A percentile compares a stretch with the other conserved stretches of the same genome.
These are phyloP conservation scores for Carpinus fangiana DNA, from an alignment of 306 rosid species.

Conservation along the genomic window DNA sequence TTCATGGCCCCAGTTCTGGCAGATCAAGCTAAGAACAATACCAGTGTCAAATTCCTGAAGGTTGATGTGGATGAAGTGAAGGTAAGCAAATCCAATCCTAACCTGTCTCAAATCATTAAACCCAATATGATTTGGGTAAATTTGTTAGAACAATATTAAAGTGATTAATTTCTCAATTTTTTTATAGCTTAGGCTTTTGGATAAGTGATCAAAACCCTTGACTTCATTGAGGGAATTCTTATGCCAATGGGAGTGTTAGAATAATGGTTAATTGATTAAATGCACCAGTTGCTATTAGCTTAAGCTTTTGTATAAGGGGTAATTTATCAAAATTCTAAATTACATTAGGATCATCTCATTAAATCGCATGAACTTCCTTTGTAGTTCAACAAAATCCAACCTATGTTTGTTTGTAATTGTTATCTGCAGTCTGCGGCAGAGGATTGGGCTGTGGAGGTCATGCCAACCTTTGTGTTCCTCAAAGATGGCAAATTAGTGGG, in stretches of 20 bases:
- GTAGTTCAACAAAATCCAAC: too few species aligned
- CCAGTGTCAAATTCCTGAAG: constrained; percentile 60
- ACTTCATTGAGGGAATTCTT: too few species aligned
- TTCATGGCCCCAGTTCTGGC: constrained; percentile 65
- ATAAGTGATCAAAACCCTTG: too few species aligned
- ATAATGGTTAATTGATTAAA: background rate
- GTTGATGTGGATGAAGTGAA: constrained; percentile 84
- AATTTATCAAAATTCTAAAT: too few species aligned
- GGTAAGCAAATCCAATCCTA: constrained; percentile 31
- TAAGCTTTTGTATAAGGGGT: too few species aligned
- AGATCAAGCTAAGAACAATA: constrained; percentile 52
- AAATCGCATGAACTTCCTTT: too few species aligned
- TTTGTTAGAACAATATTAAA: background rate
- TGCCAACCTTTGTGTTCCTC: constrained; percentile 81
- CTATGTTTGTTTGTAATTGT: background rate
- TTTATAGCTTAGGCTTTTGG: too few species aligned
- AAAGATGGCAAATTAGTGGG: constrained; percentile 70
- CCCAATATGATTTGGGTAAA: background rate
- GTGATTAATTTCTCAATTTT: too few species aligned
- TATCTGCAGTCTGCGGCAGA: constrained; percentile 49
- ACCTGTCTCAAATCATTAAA: background rate
- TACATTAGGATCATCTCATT: too few species aligned
- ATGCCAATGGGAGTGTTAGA: background rate
- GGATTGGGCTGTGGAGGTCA: constrained; percentile 63
- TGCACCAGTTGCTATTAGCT: too few species aligned